Evolutionary conservation across 1,284 basidiomycete genomes (phyloP), one percentile per base, ranked within the genome.

Genomic region (Trametes pubescens): DNA sequence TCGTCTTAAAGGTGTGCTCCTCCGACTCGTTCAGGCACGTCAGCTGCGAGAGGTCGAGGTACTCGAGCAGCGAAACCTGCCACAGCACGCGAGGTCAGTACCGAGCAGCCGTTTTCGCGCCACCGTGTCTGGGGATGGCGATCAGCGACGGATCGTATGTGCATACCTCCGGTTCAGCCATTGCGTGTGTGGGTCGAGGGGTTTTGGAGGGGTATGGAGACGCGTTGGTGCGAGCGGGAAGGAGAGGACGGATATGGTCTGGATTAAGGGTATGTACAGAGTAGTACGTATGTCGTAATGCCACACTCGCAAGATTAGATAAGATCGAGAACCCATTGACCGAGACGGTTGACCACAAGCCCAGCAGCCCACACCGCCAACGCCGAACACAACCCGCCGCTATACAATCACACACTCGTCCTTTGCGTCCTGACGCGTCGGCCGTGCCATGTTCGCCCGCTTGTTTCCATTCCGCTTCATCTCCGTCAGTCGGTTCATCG

Each of bases 401-500:
- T 75, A 94, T 77, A 86, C 87, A 66, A 98, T 89, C 51, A 94
- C 85, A 82, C 96, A 98, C 73, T 98, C 95, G 63, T 94, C 91
- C 78, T 92, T 91, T 18, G 96, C 95, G 74, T 98, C 88, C 75
- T 96, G 92, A 65, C 96, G 86, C 24, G 95, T 97, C 49, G 96
- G 96, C 64, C 96, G 87, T 16, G 88, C 89, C 61, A 89, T 85
- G 69, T 89, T 87, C 44, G 82, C 82, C 65, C 90, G 84, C 74
- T 89, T 90, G 74, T 87, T 88, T 14, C 92, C 92, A 77, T 86
- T 84, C 38, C 91, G 84, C 75, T 94, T 94, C 84, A 94, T 90
- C 78, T 99, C 96, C 26, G 96, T 97, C 73, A 99, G 79, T 43
- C 96, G 87, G 73, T 90, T 94, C 95, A 98, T 98, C 51, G 95